Percentiles rank a stretch among this genome's conserved stretches.
Evolutionary conservation across 2,329 filamentous ascomycete genomes (phyloP).

Genomic region (Cladosporium sp.): DNA sequence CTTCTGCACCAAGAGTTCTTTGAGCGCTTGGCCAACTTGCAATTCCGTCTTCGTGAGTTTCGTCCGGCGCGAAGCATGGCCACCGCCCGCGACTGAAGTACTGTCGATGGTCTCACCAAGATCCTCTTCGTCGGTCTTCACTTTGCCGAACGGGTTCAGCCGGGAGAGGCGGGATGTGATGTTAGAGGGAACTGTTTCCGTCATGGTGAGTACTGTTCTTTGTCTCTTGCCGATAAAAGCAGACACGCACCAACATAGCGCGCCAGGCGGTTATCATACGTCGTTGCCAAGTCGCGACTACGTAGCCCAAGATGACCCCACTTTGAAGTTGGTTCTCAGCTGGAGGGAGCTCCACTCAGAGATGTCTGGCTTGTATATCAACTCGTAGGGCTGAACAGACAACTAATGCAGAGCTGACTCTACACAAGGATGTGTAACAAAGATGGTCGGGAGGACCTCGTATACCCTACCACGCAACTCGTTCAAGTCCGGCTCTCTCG

Average conservation of each 20-base stretch:
- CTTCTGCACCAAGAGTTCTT: constrained; percentile 56
- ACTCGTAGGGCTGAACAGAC: background rate
- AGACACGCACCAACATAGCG: background rate
- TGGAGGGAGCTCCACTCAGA: background rate
- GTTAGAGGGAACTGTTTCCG: constrained; percentile 20
- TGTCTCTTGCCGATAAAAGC: background rate
- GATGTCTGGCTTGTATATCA: background rate
- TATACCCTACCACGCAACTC: background rate
- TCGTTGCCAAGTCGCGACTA: constrained; percentile 13
- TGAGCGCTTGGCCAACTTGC: constrained; percentile 60
- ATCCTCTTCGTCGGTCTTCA: constrained; percentile 51
- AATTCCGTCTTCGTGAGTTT: constrained; percentile 55
- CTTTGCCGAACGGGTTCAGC: constrained; percentile 43
- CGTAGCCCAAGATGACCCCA: constrained; percentile 7
- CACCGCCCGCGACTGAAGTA: constrained; percentile 58
- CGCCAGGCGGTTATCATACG: background rate
- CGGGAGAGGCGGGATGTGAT: constrained; percentile 36
- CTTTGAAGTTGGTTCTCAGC: background rate
- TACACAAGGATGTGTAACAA: background rate
- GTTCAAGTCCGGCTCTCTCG: background rate
- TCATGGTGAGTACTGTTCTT: background rate
- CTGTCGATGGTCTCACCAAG: constrained; percentile 54
- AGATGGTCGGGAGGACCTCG: background rate
- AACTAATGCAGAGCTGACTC: background rate
- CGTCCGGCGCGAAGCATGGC: constrained; percentile 54